These are phyloP conservation scores for Solanum okadae DNA, from an alignment of 257 asterid genomes.

Conservation along the genomic window DNA sequence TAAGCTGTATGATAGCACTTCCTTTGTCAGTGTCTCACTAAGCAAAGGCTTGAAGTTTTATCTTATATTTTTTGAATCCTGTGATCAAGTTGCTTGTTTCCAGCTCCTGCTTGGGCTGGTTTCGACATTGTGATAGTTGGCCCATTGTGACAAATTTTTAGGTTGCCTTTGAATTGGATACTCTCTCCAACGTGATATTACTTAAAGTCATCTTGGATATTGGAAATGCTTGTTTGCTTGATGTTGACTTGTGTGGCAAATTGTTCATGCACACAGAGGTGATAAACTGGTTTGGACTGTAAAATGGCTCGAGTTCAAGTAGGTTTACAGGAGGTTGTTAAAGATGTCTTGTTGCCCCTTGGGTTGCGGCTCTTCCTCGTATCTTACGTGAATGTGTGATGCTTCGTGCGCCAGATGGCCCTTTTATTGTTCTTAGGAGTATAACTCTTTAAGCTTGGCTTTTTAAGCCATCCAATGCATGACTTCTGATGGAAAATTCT, in stretches of 20 bases:
- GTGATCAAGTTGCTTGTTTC: background rate
- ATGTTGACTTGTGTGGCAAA: background rate
- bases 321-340: background rate
- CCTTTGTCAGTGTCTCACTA: background rate
- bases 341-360: background rate
- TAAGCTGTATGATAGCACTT: background rate
- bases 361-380: background rate
- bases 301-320: background rate
- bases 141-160: background rate
- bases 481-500: background rate
- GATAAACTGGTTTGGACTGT: background rate
- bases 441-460: background rate
- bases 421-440: background rate
- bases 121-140: background rate
- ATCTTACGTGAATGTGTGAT: background rate
- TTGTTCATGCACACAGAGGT: background rate
- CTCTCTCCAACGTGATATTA: background rate
- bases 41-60: background rate
- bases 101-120: constrained; percentile 45
- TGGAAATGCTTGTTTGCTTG: background rate
- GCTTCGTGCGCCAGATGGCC: background rate
- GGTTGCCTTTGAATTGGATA: background rate
- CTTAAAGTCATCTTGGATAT: background rate
- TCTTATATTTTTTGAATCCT: background rate
- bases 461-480: background rate